Evolutionary conservation across 176 grass and related monocot genomes (phyloP), one percentile per base, ranked within the genome.

Genomic region (Tillandsia fasciculata): DNA sequence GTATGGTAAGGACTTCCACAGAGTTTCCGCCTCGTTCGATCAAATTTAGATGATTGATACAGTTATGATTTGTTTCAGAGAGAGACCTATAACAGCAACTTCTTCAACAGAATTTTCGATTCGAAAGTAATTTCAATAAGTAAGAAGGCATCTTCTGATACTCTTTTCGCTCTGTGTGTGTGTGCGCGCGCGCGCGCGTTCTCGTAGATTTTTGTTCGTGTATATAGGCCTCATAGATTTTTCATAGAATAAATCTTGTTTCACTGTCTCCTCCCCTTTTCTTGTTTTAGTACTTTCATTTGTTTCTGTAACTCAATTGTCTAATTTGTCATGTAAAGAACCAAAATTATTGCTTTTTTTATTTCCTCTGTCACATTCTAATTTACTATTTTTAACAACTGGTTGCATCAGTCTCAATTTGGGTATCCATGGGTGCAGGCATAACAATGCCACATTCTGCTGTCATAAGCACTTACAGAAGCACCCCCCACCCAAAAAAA

Each of bases 1-100:
- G 20, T 70, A 52, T n/a, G 50, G 49, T 28, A 70, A 70, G 68
- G 68, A 53, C 11, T 70, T 70, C 50, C 68, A 70, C 47, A 70
- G 49, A 70, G 49, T 70, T 70, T 53, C 68, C 26, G 11, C 68
- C 2, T 15, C 50, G 3, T 70, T 70, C 18, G 49, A 70, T 52
- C 68, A 70, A 14, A 52, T 70, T 70, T 70, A 70, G 49, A 18
- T 70, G 22, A 22, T 61, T 20, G 14, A 49, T 49, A 67, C 65
- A 10, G 9, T 9, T 49, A 49, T 6, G 12, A 22, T 33, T 67
- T 48, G 28, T 49, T 67, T 33, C 9, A 29, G 65, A 61, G 64
- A 66, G 64, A 66, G 15, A 9, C 26, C 1, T 49, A 67, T 48
- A 18, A 33, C 12, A 67, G 42, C 13, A 49, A n/a, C 33, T 49